phyloP scores from a whole-genome alignment of 176 grass and related monocot genomes.

The Bothriochloa decipiens region DNA sequence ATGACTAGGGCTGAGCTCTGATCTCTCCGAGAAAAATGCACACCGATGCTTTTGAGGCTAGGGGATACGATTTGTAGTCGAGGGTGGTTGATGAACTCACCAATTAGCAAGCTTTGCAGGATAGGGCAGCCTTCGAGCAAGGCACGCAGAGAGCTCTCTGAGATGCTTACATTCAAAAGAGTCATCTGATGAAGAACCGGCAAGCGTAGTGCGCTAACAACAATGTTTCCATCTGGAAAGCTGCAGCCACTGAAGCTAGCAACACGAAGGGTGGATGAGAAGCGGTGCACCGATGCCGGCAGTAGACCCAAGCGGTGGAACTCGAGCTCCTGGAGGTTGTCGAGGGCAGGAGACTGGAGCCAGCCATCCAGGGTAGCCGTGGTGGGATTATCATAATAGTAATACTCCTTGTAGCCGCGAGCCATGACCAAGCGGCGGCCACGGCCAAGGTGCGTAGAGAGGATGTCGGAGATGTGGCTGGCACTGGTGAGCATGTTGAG shows the following conservation, averaged over 20 bases:
- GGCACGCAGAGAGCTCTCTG: neutral
- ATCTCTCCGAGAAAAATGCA: neutral
- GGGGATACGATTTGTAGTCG: neutral
- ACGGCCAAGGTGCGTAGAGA: neutral
- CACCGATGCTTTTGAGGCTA: neutral
- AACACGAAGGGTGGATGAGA: neutral
- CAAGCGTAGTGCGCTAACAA: neutral
- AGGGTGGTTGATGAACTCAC: neutral
- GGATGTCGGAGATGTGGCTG: neutral
- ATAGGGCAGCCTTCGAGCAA: neutral
- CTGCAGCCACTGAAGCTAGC: neutral
- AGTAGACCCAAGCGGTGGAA: neutral
- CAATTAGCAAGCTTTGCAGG: neutral
- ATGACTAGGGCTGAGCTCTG: neutral
- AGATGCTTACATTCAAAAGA: neutral
- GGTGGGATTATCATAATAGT: neutral
- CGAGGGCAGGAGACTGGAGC: neutral
- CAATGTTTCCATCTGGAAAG: neutral
- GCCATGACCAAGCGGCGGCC: neutral
- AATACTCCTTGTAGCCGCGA: neutral
- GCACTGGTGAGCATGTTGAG: rapidly evolving
- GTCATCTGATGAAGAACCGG: neutral
- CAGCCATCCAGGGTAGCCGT: neutral
- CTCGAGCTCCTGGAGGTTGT: neutral
- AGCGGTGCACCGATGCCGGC: neutral